A percentile compares a stretch with the other conserved stretches of the same genome.
phyloP scores from a whole-genome alignment of 2,329 filamentous ascomycete species.

The Hypoxylon sp. region DNA sequence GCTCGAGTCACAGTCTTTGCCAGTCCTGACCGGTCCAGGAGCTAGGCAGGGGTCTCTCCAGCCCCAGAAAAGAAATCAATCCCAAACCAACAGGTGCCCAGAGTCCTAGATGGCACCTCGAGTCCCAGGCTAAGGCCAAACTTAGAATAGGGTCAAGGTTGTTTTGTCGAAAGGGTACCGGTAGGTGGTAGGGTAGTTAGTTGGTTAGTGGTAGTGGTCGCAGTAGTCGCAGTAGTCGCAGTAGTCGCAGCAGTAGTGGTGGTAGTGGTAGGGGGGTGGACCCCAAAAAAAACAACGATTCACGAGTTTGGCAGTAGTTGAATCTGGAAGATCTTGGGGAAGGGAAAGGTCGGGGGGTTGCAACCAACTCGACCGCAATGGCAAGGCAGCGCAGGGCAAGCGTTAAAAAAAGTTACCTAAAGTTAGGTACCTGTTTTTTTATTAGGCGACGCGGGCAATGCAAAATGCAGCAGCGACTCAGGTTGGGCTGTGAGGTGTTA shows the following conservation, averaged over 20 bases:
- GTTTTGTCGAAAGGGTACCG: conserved; percentile 6
- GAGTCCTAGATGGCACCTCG: conserved; percentile 30
- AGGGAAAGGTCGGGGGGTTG: conserved; percentile 39
- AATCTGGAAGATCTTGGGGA: conserved; percentile 48
- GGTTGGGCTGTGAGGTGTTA: conserved; percentile 46
- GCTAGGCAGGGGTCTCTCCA: conserved; percentile 37
- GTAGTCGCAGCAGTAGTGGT: conserved; percentile 16
- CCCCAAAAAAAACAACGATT: conserved; percentile 37
- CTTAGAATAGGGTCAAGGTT: conserved; percentile 36
- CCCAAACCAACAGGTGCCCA: conserved; percentile 39
- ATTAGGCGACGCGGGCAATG: conserved; percentile 40
- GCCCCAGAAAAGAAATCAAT: conserved; percentile 45
- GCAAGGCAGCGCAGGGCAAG: conserved; percentile 35
- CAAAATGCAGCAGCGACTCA: conserved; percentile 33
- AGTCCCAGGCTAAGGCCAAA: conserved; percentile 35
- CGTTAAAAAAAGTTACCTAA: conserved; percentile 30
- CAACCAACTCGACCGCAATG: conserved; percentile 39
- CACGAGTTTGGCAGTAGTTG: conserved; percentile 36
- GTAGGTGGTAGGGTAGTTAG: conserved; percentile 10
- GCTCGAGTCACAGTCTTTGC: conserved; percentile 25
- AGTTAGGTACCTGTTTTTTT: conserved; percentile 25
- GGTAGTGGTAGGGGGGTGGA: conserved; percentile 19
- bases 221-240: conserved; percentile 16
- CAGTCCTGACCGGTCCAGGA: conserved; percentile 20
- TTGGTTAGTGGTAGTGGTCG: conserved; percentile 17